Evolutionary conservation across 23 red algal genomes (phyloP), one percentile per base, ranked within the genome.

Genomic region (Chondrus crispus): DNA sequence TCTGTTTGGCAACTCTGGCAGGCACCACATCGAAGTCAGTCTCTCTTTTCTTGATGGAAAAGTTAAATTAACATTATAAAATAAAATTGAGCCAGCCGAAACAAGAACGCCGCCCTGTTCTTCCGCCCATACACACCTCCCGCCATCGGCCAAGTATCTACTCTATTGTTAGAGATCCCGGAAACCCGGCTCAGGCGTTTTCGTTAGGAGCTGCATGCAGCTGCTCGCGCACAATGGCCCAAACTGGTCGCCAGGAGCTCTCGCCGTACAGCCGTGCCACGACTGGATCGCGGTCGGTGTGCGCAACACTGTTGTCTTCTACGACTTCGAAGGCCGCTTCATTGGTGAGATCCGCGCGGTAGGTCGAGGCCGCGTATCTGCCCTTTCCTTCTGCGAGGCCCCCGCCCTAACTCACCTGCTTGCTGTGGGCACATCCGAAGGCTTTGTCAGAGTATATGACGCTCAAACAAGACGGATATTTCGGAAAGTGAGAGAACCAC

Each of bases 191-290:
- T n/a, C n/a, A n/a, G n/a, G n/a, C n/a, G n/a, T n/a, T n/a, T n/a
- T n/a, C n/a, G n/a, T n/a, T n/a, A n/a, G n/a, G 52, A 57, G 52
- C 52, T 13, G 37, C 66, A 89, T 89, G 85, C 41, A 73, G 30
- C 48, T 89, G 14, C 46, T 89, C 20, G 85, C 85, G 3, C 85
- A 89, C 54, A 62, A 55, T 69, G 85, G 85, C 40, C 85, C 85
- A 20, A 89, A 75, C 53, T 89, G 85, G 85, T 46, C 46, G 19
- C 72, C 60, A 26, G 47, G 54, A 36, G 63, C 85, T 4, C 6
- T 89, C 8, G 69, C 68, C 51, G 66, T 48, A 3, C 48, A 42
- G 37, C 35, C 68, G 37, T 6, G 45, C 18, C 19, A 37, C 49
- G 66, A 44, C 3, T 37, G 24, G 1, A 24, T 48, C 32, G 85